Conservation (phyloP, 305 asterid genomes). For the Rubia peregrina region DNA sequence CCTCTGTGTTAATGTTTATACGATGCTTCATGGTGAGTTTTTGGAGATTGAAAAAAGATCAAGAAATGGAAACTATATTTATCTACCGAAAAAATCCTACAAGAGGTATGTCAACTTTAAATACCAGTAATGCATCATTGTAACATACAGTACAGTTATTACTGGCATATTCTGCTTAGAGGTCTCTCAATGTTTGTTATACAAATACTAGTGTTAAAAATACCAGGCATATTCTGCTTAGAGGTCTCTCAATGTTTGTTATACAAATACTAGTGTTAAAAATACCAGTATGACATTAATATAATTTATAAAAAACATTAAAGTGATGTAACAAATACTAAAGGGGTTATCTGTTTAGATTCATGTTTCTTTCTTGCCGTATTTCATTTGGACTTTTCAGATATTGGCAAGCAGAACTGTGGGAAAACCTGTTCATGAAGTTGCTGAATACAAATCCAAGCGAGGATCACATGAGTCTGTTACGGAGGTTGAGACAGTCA, state of each 20-base stretch:
- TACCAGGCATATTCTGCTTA: neutral
- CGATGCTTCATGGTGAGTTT: slow-evolving; percentile 78
- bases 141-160: neutral
- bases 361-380: neutral
- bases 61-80: slow-evolving; percentile 40
- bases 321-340: neutral
- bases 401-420: slow-evolving; percentile 70
- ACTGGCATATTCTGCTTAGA: neutral
- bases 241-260: neutral
- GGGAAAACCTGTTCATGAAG: slow-evolving; percentile 63
- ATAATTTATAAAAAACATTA: no score
- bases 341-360: neutral
- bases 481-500: slow-evolving; percentile 51
- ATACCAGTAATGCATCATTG: neutral
- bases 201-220: neutral
- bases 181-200: neutral
- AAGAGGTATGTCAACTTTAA: slow-evolving; percentile 45
- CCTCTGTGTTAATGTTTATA: slow-evolving; percentile 68
- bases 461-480: slow-evolving; percentile 48
- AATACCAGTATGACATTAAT: neutral
- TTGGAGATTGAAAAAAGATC: slow-evolving; percentile 69
- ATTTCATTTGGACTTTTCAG: slow-evolving; percentile 26
- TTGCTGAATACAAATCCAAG: slow-evolving; percentile 51
- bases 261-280: neutral
- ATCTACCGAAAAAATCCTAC: slow-evolving; percentile 62